These are phyloP conservation scores for Neonectria magnoliae DNA, from an alignment of 2,329 filamentous ascomycete species.

Conservation along the genomic window DNA sequence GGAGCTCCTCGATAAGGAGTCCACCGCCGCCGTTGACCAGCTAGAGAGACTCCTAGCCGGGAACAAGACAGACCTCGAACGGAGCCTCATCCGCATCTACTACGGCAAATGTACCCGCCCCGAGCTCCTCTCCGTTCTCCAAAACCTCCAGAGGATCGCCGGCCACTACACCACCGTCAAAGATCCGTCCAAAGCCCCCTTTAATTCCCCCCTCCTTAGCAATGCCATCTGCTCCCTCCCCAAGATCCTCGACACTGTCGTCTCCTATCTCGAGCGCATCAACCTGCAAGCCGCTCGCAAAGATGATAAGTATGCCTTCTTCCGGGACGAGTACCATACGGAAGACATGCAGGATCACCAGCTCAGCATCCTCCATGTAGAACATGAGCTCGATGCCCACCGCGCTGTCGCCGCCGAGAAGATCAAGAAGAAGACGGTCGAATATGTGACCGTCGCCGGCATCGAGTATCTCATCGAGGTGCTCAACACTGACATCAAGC, in stretches of 20 bases:
- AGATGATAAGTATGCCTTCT: constrained; percentile 95
- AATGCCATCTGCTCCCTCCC: constrained; percentile 81
- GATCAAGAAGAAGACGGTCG: constrained; percentile 75
- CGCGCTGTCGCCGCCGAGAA: constrained; percentile 75
- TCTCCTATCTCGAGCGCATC: constrained; percentile 83
- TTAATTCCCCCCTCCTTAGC: constrained; percentile 74
- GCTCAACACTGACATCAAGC: constrained; percentile 81
- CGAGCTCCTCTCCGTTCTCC: constrained; percentile 85
- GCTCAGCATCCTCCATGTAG: constrained; percentile 88
- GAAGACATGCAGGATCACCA: constrained; percentile 91
- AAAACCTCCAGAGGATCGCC: constrained; percentile 84
- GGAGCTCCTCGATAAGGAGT: constrained; percentile 78
- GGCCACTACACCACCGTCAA: constrained; percentile 78
- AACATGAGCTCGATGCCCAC: constrained; percentile 86
- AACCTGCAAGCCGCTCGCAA: constrained; percentile 83
- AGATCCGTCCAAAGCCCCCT: constrained; percentile 73
- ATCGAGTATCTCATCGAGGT: constrained; percentile 97
- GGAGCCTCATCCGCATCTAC: constrained; percentile 93
- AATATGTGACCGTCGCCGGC: constrained; percentile 85
- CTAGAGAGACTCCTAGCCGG: constrained; percentile 76
- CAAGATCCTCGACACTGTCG: constrained; percentile 76
- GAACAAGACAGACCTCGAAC: constrained; percentile 85
- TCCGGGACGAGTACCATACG: constrained; percentile 86
- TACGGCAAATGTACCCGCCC: constrained; percentile 95
- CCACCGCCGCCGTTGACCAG: constrained; percentile 75